phyloP scores from a whole-genome alignment of 345 rosid species.

The Erucastrum elatum region DNA sequence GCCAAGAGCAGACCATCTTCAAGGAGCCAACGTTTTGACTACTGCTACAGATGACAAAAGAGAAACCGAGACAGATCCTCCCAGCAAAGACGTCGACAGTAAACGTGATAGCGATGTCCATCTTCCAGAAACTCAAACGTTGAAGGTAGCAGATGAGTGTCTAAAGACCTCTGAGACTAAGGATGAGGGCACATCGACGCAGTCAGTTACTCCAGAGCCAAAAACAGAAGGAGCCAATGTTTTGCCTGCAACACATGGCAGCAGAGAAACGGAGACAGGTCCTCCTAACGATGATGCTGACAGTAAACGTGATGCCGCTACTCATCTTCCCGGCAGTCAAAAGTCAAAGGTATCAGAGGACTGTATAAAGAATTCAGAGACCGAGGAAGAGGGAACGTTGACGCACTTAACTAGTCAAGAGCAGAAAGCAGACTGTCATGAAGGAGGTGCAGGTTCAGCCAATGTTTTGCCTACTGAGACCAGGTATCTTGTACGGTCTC shows the following conservation, averaged over 20 bases:
- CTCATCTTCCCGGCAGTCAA: not conserved
- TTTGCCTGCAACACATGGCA: not conserved
- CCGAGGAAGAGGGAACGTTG: slow-evolving; percentile 1
- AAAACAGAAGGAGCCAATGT: slow-evolving; percentile 18
- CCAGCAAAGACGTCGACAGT: not conserved
- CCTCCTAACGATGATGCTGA: not conserved
- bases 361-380: not conserved
- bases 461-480: slow-evolving; percentile 21
- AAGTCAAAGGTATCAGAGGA: not conserved
- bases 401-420: slow-evolving; percentile 16
- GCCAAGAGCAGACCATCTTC: not conserved
- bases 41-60: not conserved
- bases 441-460: slow-evolving; percentile 17
- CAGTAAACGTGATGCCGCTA: not conserved
- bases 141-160: not conserved
- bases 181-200: not conserved
- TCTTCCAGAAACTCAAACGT: not conserved
- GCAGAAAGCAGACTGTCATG: slow-evolving; percentile 5
- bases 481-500: slow-evolving; percentile 29
- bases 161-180: not conserved
- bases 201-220: slow-evolving; percentile 16
- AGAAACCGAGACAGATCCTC: not conserved
- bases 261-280: not conserved
- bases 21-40: slow-evolving; percentile 17
- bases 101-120: not conserved